phyloP scores from a whole-genome alignment of 805 yeast species.

The Scheffersomyces spartinae region DNA sequence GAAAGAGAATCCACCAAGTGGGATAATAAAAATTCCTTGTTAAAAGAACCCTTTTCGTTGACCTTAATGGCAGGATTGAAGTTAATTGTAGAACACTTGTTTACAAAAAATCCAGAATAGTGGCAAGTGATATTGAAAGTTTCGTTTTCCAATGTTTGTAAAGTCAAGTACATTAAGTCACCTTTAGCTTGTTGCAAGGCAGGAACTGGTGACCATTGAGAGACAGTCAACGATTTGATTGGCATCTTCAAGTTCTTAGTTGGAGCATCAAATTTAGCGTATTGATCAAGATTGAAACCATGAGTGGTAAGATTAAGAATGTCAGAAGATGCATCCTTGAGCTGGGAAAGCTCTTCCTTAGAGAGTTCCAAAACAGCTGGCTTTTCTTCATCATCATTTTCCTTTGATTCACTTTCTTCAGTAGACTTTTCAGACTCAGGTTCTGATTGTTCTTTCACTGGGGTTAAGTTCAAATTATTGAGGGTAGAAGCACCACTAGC shows the following conservation, averaged over 20 bases:
- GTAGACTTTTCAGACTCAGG: slow-evolving; percentile 8
- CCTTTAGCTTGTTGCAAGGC: slow-evolving; percentile 52
- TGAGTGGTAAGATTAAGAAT: slow-evolving; percentile 5
- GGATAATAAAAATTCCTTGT: slow-evolving; percentile 40
- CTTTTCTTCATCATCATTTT: slow-evolving; percentile 5
- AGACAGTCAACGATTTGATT: slow-evolving; percentile 43
- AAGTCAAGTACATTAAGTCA: slow-evolving; percentile 65
- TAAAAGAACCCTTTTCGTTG: slow-evolving; percentile 22
- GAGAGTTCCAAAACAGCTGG: slow-evolving; percentile 6
- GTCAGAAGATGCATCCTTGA: slow-evolving; percentile 5
- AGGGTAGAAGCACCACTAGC: slow-evolving; percentile 42
- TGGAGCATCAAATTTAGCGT: slow-evolving; percentile 7
- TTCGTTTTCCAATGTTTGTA: slow-evolving; percentile 75
- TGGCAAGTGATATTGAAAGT: slow-evolving; percentile 68
- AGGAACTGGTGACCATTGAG: slow-evolving; percentile 85
- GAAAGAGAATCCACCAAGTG: slow-evolving; percentile 57
- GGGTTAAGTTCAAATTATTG: slow-evolving; percentile 26
- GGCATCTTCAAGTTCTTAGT: slow-evolving; percentile 26
- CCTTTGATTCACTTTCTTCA: slow-evolving; percentile 7
- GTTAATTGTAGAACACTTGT: slow-evolving; percentile 50
- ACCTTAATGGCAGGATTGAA: slow-evolving; percentile 56
- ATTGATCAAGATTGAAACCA: slow-evolving; percentile 4
- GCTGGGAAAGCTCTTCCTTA: slow-evolving; percentile 18
- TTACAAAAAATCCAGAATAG: slow-evolving; percentile 69
- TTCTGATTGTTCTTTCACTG: slow-evolving; percentile 10